Evolutionary conservation across 2,329 filamentous ascomycete genomes (phyloP).

Genomic region (Rosellinia necatrix): DNA sequence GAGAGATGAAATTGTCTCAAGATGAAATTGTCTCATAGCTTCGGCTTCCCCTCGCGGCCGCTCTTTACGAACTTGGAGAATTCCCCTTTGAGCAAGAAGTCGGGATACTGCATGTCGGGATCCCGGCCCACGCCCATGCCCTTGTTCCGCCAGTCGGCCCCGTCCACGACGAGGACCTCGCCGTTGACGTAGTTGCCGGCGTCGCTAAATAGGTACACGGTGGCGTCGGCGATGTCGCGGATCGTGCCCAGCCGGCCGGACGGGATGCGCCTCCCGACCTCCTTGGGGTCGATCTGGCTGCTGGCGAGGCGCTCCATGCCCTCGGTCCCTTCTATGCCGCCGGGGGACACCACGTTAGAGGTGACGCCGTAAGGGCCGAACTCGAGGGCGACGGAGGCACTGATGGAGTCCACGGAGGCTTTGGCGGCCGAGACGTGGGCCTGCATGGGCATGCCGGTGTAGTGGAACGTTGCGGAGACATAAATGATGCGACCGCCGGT

Average conservation of each 20-base stretch:
- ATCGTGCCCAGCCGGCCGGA: slow-evolving; percentile 77
- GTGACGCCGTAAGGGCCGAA: slow-evolving; percentile 87
- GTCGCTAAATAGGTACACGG: slow-evolving; percentile 85
- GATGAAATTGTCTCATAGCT: slow-evolving; percentile 43
- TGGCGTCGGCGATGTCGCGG: slow-evolving; percentile 90
- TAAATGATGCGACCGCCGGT: slow-evolving; percentile 87
- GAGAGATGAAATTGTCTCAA: not conserved
- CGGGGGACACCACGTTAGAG: slow-evolving; percentile 87
- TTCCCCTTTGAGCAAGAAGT: slow-evolving; percentile 50
- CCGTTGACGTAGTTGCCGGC: slow-evolving; percentile 87
- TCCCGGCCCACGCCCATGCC: slow-evolving; percentile 53
- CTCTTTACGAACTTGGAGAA: slow-evolving; percentile 47
- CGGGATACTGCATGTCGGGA: slow-evolving; percentile 55
- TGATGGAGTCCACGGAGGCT: slow-evolving; percentile 85
- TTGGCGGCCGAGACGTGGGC: slow-evolving; percentile 92
- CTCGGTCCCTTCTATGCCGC: slow-evolving; percentile 84
- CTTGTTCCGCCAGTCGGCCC: slow-evolving; percentile 60
- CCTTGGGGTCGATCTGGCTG: slow-evolving; percentile 40
- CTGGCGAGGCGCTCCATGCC: slow-evolving; percentile 69
- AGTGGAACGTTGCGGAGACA: slow-evolving; percentile 90
- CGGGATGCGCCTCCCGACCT: slow-evolving; percentile 61
- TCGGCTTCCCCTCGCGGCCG: slow-evolving; percentile 45
- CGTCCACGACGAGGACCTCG: slow-evolving; percentile 76
- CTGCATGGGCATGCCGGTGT: slow-evolving; percentile 83
- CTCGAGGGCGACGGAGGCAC: slow-evolving; percentile 79